Conservation (phyloP, 2,329 filamentous ascomycete species). For the Thielaviopsis populi region DNA sequence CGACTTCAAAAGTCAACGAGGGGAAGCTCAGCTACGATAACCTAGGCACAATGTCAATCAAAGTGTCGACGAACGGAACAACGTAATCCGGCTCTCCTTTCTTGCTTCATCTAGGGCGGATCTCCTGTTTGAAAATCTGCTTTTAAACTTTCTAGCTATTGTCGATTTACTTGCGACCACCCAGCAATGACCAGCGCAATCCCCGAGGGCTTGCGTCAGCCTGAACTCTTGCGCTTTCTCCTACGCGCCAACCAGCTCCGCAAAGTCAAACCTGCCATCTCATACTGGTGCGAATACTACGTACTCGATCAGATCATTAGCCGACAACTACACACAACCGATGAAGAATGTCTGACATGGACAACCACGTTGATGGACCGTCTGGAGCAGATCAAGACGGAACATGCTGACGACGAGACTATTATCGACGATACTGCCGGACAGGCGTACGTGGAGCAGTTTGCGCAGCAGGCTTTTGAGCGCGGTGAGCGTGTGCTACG, state of each 20-base stretch:
- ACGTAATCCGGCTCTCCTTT: neutral
- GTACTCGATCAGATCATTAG: slow-evolving; percentile 82
- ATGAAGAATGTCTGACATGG: slow-evolving; percentile 65
- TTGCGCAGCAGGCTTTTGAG: slow-evolving; percentile 75
- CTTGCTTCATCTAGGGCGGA: neutral
- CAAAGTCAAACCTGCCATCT: slow-evolving; percentile 67
- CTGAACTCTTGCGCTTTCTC: slow-evolving; percentile 74
- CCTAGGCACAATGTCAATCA: neutral
- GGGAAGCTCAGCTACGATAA: too few species aligned
- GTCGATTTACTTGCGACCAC: neutral
- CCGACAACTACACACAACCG: slow-evolving; percentile 60
- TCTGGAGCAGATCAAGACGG: slow-evolving; percentile 64
- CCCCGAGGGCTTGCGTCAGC: slow-evolving; percentile 58
- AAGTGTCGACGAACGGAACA: neutral
- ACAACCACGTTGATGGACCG: slow-evolving; percentile 80
- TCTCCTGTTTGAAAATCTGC: too few species aligned
- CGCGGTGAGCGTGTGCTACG: slow-evolving; percentile 70
- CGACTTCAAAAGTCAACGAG: neutral
- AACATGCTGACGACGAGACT: slow-evolving; percentile 64
- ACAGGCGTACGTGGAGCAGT: slow-evolving; percentile 87
- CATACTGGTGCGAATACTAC: slow-evolving; percentile 95
- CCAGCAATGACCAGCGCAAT: slow-evolving; percentile 29
- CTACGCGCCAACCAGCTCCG: slow-evolving; percentile 73
- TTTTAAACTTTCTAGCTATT: too few species aligned
- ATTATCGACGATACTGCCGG: slow-evolving; percentile 74